phyloP scores from a whole-genome alignment of 352 stramenopile species.

The Aphanomyces cochlioides region DNA sequence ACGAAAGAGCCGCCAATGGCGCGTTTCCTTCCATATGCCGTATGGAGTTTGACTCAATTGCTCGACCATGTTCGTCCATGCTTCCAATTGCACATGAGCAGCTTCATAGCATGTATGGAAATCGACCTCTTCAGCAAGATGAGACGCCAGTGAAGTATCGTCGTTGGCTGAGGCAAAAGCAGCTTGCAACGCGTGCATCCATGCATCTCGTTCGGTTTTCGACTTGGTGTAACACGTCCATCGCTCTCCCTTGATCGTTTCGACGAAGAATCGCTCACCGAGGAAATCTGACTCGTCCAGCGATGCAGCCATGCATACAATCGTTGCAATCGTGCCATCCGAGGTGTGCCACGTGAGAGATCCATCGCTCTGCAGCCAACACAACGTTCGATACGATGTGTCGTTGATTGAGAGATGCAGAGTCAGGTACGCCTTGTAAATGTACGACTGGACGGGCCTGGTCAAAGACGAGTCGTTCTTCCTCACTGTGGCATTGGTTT shows the following conservation, averaged over 20 bases:
- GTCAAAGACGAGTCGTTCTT: not conserved
- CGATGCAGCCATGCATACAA: not conserved
- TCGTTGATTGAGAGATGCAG: not conserved
- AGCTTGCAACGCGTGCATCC: conserved; percentile 16
- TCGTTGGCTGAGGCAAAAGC: not conserved
- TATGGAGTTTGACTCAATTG: not conserved
- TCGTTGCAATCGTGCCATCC: not conserved
- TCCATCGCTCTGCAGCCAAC: conserved; percentile 11
- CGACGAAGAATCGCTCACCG: conserved; percentile 25
- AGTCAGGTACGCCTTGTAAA: not conserved
- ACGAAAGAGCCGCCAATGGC: conserved; percentile 21
- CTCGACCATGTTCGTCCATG: not conserved
- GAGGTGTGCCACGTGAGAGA: conserved; percentile 15
- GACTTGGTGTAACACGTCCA: conserved; percentile 22
- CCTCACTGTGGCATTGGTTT: no score
- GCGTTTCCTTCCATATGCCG: conserved; percentile 26
- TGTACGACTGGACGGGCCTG: not conserved
- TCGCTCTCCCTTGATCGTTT: not conserved
- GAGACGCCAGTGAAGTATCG: not conserved
- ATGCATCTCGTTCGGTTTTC: conserved; percentile 14
- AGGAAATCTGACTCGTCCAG: conserved; percentile 20
- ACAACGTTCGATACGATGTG: not conserved
- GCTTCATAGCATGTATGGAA: not conserved
- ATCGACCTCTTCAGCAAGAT: not conserved
- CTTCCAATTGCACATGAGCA: not conserved